Evolutionary conservation across 257 asterid genomes (phyloP), one percentile per base, ranked within the genome.

Genomic region (Voacanga thouarsii): DNA sequence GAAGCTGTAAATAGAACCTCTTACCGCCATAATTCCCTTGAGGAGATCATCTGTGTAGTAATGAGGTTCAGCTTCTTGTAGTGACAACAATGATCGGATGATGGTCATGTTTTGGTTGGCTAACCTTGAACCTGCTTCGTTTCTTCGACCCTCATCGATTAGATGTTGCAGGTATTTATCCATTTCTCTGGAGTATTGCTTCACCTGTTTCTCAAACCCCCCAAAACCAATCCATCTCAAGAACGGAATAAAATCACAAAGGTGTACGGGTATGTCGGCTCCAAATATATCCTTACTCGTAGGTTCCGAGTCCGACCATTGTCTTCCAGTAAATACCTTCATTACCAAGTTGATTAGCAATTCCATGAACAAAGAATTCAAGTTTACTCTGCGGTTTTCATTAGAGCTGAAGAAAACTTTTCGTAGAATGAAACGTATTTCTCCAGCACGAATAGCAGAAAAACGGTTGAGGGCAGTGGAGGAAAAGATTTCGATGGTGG

Each of bases 181-280:
- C 61, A 86, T 76, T 63, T 44, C 55, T 39, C 14, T 28, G 0
- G 80, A 79, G 73, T 85, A 43, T 51, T 33, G 9, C 5, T 41
- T 44, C 77, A 80, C 41, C 56, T 75, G 66, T 15, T 71, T 77
- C 77, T 80, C 82, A 55, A 82, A 75, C 33, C 84, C 84, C 47
- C 63, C 47, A 23, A 50, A 74, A 28, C 86, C 88, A 66, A 82
- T 33, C 88, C 83, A 86, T 75, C 71, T 79, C 80, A 80, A 26
- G 53, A 85, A 41, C 1, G 89, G 89, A 60, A 86, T 4, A 39
- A 76, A 85, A 72, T 86, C 89, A 3, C 86, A 64, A 26, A 78
- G 8, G 5, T 23, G 39, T 0, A 64, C 1, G 30, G 23, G 39
- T 21, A 3, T 56, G 19, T 24, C 33, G 4, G 47, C 12, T 37